Evolutionary conservation across 1,284 basidiomycete species (phyloP).

Genomic region (Ceratobasidium sp.): DNA sequence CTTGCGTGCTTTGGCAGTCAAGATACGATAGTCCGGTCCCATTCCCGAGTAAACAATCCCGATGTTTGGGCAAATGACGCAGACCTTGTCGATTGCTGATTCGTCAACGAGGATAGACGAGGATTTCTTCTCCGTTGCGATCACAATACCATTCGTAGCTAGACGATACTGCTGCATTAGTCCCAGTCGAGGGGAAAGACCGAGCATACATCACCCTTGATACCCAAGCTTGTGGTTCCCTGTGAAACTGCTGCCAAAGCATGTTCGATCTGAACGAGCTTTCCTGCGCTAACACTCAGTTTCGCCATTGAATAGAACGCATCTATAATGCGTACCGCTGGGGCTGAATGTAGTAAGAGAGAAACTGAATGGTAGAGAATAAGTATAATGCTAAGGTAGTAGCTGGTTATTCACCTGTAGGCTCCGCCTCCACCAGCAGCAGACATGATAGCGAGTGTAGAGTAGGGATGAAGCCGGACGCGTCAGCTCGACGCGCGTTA

Average conservation of each 20-base stretch:
- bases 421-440: constrained; percentile 63
- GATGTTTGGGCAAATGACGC: constrained; percentile 96
- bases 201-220: constrained; percentile 75
- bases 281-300: constrained; percentile 6
- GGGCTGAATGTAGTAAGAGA: constrained; percentile 99
- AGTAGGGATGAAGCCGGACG: constrained; percentile 35
- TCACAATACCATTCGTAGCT: constrained; percentile 99
- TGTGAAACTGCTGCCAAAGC: constrained; percentile 96
- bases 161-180: constrained; percentile 43
- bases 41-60: constrained; percentile 99
- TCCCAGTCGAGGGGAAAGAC: neutral
- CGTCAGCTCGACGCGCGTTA: constrained; percentile 37
- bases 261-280: constrained; percentile 98
- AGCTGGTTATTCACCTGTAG: constrained; percentile 64
- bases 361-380: constrained; percentile 67
- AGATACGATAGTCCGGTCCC: constrained; percentile 97
- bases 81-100: constrained; percentile 95
- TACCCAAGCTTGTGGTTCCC: constrained; percentile 96
- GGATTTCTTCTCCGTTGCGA: constrained; percentile 99
- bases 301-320: neutral
- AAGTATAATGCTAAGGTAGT: constrained; percentile 33
- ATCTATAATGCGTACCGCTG: constrained; percentile 71
- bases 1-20: constrained; percentile 94
- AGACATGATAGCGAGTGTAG: constrained; percentile 28
- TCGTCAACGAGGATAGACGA: constrained; percentile 98